These are phyloP conservation scores for Fagus sylvatica DNA, from an alignment of 306 rosid genomes.

Conservation along the genomic window DNA sequence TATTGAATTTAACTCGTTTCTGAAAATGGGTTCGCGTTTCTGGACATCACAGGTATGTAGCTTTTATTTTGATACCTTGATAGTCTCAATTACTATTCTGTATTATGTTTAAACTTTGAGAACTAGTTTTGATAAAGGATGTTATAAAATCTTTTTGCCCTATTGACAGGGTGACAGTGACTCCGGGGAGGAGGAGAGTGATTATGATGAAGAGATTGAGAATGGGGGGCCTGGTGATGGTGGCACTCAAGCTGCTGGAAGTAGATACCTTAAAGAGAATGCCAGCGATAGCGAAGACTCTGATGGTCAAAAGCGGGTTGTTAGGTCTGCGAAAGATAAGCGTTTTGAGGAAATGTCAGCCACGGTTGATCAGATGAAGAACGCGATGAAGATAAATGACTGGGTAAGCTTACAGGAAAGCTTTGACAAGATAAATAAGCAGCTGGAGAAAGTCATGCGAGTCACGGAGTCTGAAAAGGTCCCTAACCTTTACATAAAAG, in stretches of 20 bases:
- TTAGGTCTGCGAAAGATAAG: constrained; percentile 87
- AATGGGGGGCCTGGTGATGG: constrained; percentile 35
- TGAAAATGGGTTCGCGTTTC: constrained; percentile 45
- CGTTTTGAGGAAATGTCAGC: constrained; percentile 85
- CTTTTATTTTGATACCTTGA: neutral
- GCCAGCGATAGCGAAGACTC: constrained; percentile 74
- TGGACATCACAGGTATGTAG: neutral
- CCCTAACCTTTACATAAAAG: constrained; percentile 77
- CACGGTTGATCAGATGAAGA: constrained; percentile 90
- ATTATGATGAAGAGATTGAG: constrained; percentile 54
- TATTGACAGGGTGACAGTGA: constrained; percentile 66
- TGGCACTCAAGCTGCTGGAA: constrained; percentile 18
- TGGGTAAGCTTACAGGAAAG: constrained; percentile 98
- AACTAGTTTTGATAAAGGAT: neutral
- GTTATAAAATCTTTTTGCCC: neutral
- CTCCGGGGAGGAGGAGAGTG: constrained; percentile 76
- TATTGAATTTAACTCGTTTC: neutral
- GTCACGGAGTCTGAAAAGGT: constrained; percentile 79
- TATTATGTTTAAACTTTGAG: neutral
- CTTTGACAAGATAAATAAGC: constrained; percentile 88
- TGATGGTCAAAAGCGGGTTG: constrained; percentile 63
- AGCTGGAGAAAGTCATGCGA: constrained; percentile 97
- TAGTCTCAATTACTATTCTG: neutral
- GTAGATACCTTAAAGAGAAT: constrained; percentile 41
- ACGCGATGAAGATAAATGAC: constrained; percentile 94